phyloP scores from a whole-genome alignment of 140 eudicot species.

The Bidens hawaiensis region DNA sequence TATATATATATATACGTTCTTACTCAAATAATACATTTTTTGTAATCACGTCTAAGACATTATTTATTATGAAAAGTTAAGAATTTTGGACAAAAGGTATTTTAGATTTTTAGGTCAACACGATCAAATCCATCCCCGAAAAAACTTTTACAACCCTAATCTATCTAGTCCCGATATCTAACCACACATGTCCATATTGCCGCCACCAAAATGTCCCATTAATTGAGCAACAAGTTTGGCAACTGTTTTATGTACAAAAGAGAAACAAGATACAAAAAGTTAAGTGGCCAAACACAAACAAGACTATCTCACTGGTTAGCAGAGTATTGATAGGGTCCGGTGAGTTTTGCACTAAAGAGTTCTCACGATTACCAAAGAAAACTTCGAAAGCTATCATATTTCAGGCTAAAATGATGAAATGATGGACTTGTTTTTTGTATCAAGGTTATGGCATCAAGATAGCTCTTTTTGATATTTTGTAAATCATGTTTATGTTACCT shows the following conservation, averaged over 20 bases:
- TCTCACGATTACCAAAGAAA: neutral
- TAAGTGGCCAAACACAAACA: too few species aligned
- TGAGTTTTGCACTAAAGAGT: too few species aligned
- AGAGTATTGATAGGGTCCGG: neutral
- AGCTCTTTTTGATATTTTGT: neutral
- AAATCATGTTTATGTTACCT: constrained; percentile 16
- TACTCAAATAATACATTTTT: neutral
- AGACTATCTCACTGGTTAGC: neutral
- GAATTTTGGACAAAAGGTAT: neutral
- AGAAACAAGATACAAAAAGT: neutral
- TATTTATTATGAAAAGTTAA: neutral
- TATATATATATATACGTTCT: neutral
- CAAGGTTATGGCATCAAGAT: neutral
- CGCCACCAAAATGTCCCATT: neutral
- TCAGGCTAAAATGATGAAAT: neutral
- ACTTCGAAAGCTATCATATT: neutral
- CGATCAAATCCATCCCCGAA: neutral
- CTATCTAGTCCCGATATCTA: neutral
- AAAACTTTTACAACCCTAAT: neutral
- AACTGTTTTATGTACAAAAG: neutral
- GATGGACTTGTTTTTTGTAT: neutral
- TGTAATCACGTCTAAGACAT: neutral
- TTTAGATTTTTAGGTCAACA: neutral
- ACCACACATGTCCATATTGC: neutral
- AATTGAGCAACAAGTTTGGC: neutral